Evolutionary conservation across 2,329 filamentous ascomycete genomes (phyloP).

Genomic region (Calycina herbarum): DNA sequence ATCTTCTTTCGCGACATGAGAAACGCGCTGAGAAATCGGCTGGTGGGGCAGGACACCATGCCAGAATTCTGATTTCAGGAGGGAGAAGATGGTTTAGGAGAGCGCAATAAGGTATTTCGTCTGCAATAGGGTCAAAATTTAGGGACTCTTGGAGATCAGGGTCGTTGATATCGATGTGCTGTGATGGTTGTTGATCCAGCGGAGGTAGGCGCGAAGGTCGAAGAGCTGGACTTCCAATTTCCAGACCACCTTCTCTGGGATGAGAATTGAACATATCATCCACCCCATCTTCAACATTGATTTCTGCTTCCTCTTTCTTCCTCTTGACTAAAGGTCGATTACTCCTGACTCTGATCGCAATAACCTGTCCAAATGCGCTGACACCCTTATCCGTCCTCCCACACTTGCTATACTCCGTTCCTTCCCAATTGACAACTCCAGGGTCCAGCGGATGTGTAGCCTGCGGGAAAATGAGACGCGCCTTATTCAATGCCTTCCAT

Average conservation of each 20-base stretch:
- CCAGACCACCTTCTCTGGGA: conserved; percentile 29
- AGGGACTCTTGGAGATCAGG: conserved; percentile 35
- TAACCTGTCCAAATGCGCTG: conserved; percentile 94
- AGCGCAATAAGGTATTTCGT: conserved; percentile 82
- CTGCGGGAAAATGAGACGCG: conserved; percentile 74
- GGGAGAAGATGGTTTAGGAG: conserved; percentile 87
- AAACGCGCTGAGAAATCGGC: conserved; percentile 85
- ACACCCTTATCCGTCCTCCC: conserved; percentile 91
- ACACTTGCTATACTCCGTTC: conserved; percentile 91
- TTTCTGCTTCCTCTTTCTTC: conserved; percentile 23
- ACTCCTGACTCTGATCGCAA: conserved; percentile 80
- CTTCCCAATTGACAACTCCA: conserved; percentile 72
- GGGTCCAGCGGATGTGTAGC: conserved; percentile 44
- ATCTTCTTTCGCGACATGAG: conserved; percentile 86
- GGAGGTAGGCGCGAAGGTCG: conserved; percentile 19
- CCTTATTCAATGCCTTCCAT: conserved; percentile 85
- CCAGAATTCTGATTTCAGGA: conserved; percentile 83
- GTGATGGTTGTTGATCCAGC: conserved; percentile 21
- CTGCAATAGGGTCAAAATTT: conserved; percentile 66
- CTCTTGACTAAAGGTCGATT: conserved; percentile 59
- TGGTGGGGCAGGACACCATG: conserved; percentile 87
- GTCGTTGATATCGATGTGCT: conserved; percentile 26
- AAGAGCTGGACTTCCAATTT: conserved; percentile 32
- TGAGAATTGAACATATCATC: conserved; percentile 28
- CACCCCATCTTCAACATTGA: conserved; percentile 14